Conservation (phyloP, 352 stramenopile genomes). For the Pythium myriotylum region DNA sequence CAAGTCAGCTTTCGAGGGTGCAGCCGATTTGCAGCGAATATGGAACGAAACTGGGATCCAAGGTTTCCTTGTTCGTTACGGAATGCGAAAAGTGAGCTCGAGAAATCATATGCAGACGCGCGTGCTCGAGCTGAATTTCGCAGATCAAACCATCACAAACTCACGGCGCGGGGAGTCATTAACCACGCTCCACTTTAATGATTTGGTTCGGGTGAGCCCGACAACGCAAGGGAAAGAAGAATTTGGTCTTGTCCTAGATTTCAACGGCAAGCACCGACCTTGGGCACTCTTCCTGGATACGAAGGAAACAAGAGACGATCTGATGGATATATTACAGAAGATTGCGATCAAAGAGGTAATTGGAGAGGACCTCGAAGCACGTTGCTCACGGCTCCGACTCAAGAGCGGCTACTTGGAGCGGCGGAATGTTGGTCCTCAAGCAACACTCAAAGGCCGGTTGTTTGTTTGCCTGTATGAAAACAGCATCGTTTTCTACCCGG, state of each 20-base stretch:
- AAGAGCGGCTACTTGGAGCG: slow-evolving; percentile 72
- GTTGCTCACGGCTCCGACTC: slow-evolving; percentile 70
- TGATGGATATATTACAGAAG: slow-evolving; percentile 70
- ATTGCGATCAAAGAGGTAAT: slow-evolving; percentile 68
- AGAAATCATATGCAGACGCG: slow-evolving; percentile 83
- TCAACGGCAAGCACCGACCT: slow-evolving; percentile 59
- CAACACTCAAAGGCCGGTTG: slow-evolving; percentile 73
- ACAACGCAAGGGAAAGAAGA: slow-evolving; percentile 53
- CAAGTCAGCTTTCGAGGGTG: slow-evolving; percentile 73
- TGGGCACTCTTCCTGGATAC: slow-evolving; percentile 86
- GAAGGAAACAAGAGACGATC: slow-evolving; percentile 65
- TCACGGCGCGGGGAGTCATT: slow-evolving; percentile 78
- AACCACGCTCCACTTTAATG: slow-evolving; percentile 74
- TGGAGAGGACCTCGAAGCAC: slow-evolving; percentile 67
- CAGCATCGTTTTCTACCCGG: slow-evolving; percentile 78
- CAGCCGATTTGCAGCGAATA: slow-evolving; percentile 64
- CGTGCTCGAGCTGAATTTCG: slow-evolving; percentile 87
- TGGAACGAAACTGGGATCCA: slow-evolving; percentile 83
- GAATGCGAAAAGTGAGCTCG: slow-evolving; percentile 77
- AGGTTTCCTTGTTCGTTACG: slow-evolving; percentile 82
- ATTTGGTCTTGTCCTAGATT: slow-evolving; percentile 70
- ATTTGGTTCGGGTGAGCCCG: slow-evolving; percentile 54
- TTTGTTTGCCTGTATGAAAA: slow-evolving; percentile 83
- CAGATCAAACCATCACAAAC: slow-evolving; percentile 81
- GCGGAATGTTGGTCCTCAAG: slow-evolving; percentile 76